phyloP scores from a whole-genome alignment of 208 protist genomes.

The Crithidia thermophila region DNA sequence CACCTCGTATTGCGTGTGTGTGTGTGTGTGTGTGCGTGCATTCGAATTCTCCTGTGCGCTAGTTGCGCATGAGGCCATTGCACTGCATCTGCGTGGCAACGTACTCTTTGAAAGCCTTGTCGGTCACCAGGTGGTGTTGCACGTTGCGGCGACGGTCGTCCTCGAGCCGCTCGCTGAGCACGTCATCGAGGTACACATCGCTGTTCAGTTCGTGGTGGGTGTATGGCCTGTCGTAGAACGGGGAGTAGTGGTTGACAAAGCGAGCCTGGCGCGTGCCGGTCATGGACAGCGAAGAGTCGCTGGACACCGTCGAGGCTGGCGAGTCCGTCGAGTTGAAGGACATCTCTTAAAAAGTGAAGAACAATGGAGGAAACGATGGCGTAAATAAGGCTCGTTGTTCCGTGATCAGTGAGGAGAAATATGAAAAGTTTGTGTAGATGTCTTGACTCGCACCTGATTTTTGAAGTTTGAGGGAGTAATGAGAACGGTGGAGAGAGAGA shows the following conservation, averaged over 20 bases:
- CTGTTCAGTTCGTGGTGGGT: conserved; percentile 34
- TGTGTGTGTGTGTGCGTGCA: background rate
- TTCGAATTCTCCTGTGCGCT: background rate
- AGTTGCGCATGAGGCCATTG: conserved; percentile 20
- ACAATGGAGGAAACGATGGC: background rate
- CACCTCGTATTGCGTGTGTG: background rate
- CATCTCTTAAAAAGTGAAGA: no score
- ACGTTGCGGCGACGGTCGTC: conserved; percentile 59
- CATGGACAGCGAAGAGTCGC: conserved; percentile 3
- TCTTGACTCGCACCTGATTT: no score
- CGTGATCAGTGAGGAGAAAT: no score
- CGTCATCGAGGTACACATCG: conserved; percentile 45
- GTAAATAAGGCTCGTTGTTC: background rate
- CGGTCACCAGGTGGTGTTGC: conserved; percentile 46
- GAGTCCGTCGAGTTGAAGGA: background rate
- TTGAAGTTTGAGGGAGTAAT: no score
- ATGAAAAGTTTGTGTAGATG: no score
- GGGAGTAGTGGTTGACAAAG: conserved; percentile 60
- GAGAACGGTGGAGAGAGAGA: background rate
- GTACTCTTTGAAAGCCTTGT: conserved; percentile 46
- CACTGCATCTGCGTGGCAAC: conserved; percentile 23
- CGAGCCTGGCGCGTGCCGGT: conserved; percentile 42
- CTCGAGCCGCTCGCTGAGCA: conserved; percentile 46
- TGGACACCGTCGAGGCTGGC: background rate
- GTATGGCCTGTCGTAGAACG: conserved; percentile 48